A percentile compares a stretch with the other conserved stretches of the same genome.
phyloP scores from a whole-genome alignment of 495 filamentous ascomycete genomes.

The Durotheca rogersii region DNA sequence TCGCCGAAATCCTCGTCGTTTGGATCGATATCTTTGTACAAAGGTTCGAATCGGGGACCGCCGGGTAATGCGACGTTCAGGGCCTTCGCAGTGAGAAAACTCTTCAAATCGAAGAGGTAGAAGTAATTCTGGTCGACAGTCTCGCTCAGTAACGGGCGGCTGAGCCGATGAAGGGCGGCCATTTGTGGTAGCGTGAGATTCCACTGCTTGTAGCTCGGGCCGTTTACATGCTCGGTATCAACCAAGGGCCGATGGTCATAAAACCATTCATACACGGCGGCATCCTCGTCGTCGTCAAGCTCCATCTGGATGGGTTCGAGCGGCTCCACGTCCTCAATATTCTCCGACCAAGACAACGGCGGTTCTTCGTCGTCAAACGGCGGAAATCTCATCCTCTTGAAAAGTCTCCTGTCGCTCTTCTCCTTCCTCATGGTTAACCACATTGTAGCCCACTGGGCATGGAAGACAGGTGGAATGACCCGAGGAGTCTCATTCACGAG shows the following conservation, averaged over 20 bases:
- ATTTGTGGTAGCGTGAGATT: constrained; percentile 94
- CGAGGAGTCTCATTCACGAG: constrained; percentile 95
- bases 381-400: constrained; percentile 99
- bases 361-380: constrained; percentile 99
- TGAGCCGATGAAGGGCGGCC: constrained; percentile 90
- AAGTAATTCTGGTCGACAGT: constrained; percentile 96
- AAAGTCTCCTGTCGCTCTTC: constrained; percentile 93
- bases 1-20: constrained; percentile 99
- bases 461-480: constrained; percentile 97
- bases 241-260: constrained; percentile 92
- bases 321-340: constrained; percentile 97
- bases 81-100: constrained; percentile 95
- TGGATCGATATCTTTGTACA: constrained; percentile 99
- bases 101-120: constrained; percentile 95
- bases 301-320: constrained; percentile 99
- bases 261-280: constrained; percentile 90
- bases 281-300: constrained; percentile 93
- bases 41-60: constrained; percentile 92
- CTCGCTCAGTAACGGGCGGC: constrained; percentile 87
- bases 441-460: constrained; percentile 99
- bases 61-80: constrained; percentile 96
- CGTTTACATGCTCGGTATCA: constrained; percentile 93
- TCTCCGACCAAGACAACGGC: constrained; percentile 95
- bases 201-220: constrained; percentile 95
- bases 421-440: constrained; percentile 98